phyloP scores from a whole-genome alignment of 1,284 basidiomycete species.

The Ustilago cynodontis region DNA sequence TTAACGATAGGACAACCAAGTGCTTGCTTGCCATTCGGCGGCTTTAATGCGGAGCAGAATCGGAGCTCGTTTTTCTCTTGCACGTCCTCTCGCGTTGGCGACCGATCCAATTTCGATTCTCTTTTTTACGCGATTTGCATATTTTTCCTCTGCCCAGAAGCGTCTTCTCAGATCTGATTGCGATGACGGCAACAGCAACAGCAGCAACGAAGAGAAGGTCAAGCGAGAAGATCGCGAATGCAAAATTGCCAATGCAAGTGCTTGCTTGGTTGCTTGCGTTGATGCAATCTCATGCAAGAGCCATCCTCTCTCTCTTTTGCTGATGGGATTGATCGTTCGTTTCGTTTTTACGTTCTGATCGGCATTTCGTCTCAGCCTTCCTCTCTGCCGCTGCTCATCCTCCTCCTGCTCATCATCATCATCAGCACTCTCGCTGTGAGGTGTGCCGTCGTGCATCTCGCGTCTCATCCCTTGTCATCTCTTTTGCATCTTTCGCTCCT shows the following conservation, averaged over 20 bases:
- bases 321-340: conserved; percentile 8
- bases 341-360: conserved; percentile 16
- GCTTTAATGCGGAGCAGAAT: neutral
- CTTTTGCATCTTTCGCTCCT: neutral
- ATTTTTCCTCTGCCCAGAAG: neutral
- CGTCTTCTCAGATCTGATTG: neutral
- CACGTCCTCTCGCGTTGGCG: conserved; percentile 19
- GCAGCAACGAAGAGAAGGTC: neutral
- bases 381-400: neutral
- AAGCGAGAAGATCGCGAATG: neutral
- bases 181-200: neutral
- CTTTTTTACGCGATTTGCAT: neutral
- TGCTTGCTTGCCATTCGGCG: too few species aligned
- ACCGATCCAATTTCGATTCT: conserved; percentile 13
- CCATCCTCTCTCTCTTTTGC: neutral
- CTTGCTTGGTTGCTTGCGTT: neutral
- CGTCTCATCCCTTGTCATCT: neutral
- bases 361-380: conserved; percentile 3
- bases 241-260: neutral
- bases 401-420: neutral
- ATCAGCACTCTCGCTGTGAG: neutral
- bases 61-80: conserved; percentile 1
- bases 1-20: too few species aligned
- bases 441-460: neutral
- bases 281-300: conserved; percentile 4